Evolutionary conservation across 1,139 yeast species (phyloP), one percentile per base, ranked within the genome.

Genomic region (Candida pseudoviswanathii): DNA sequence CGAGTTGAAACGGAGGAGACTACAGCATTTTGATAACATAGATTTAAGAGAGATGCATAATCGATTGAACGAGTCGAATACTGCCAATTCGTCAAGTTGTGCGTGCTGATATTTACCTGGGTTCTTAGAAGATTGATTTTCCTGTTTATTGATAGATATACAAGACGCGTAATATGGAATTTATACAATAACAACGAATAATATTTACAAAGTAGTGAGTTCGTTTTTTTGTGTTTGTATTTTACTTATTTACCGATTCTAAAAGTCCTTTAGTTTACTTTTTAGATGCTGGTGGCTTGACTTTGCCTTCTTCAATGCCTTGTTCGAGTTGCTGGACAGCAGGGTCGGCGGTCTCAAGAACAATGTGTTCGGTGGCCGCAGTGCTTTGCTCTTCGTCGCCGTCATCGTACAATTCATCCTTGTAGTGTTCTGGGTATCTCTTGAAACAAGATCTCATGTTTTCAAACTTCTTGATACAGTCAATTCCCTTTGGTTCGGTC

Each of bases 391-490:
- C 58, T 46, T 52, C 54, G 45, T 78, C 82, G 41, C 80, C 94
- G 53, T 86, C 95, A 48, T 85, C 94, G 66, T 87, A 82, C 59
- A 92, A 78, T 69, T 91, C 96, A 64, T 92, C 98, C 56, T 92
- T 89, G 70, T 95, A 95, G 52, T 89, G 86, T 54, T 95, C 99
- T 36, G 99, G 99, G 70, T 94, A 82, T 65, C 81, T 76, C 75
- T 94, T 86, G 83, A 95, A 95, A 74, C 99, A 95, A 56, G 82
- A 80, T 77, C 96, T 96, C 99, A 95, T 94, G 60, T 77, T 82
- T 63, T 86, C 84, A 72, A 94, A 91, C 71, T 90, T 90, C 63
- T 89, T 94, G 59, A 94, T 86, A 74, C 99, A 94, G 66, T 95
- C 98, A 54, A 89, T 86, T 49, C 99, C 99, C 76, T 94, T 94